Conservation (phyloP, 2,329 filamentous ascomycete genomes). For the Talaromyces verruculosus region DNA sequence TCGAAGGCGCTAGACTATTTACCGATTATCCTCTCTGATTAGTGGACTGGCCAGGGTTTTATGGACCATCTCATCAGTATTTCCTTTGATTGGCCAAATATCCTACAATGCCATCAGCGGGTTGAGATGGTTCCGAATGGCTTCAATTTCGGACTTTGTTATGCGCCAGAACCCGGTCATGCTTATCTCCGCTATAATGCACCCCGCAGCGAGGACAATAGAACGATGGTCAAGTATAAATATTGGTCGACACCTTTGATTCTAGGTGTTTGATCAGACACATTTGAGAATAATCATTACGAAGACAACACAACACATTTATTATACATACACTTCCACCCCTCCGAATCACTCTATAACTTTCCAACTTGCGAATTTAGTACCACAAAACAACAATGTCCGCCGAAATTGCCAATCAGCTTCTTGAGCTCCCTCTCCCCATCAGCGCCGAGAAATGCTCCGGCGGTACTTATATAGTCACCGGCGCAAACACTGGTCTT, state of each 20-base stretch:
- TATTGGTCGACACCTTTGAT: background rate
- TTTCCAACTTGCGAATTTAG: background rate
- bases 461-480: slow-evolving; percentile 47
- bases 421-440: slow-evolving; percentile 15
- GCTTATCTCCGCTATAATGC: background rate
- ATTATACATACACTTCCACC: background rate
- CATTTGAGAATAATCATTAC: background rate
- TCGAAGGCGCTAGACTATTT: background rate
- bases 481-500: slow-evolving; percentile 52
- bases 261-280: background rate
- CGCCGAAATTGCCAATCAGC: slow-evolving; percentile 3
- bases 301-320: background rate
- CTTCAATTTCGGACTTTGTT: background rate
- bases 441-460: slow-evolving; percentile 30
- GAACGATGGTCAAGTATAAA: background rate
- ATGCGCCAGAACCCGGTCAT: background rate
- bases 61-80: background rate
- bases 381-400: background rate
- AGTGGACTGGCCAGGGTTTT: background rate
- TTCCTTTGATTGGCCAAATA: background rate
- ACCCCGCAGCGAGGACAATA: too few relatives aligned
- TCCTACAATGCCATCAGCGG: background rate
- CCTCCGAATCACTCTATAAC: background rate
- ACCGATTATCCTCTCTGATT: background rate
- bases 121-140: background rate